A percentile compares a stretch with the other conserved stretches of the same genome.
phyloP scores from a whole-genome alignment of 108 stramenopile species.

The Cyclotella choctawhatcheeana region DNA sequence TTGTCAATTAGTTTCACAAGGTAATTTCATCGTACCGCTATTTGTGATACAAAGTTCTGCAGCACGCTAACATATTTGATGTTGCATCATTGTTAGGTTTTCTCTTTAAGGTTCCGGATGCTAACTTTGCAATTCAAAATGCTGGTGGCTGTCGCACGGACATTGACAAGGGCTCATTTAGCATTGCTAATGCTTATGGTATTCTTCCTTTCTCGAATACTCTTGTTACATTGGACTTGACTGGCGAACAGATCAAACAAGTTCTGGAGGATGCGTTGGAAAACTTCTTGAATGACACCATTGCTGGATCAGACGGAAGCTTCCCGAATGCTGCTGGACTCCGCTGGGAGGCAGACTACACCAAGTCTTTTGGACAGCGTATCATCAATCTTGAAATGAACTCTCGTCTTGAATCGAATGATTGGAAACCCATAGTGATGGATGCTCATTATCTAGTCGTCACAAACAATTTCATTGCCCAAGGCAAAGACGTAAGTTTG shows the following conservation, averaged over 20 bases:
- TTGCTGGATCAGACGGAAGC: slow-evolving; percentile 26
- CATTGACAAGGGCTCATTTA: slow-evolving; percentile 31
- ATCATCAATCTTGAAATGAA: slow-evolving; percentile 52
- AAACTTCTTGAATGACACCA: slow-evolving; percentile 21
- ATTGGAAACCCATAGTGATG: slow-evolving; percentile 52
- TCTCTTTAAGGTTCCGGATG: slow-evolving; percentile 29
- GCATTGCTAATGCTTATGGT: slow-evolving; percentile 23
- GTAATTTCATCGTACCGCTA: not conserved
- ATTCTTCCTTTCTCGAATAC: slow-evolving; percentile 50
- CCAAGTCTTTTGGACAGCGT: slow-evolving; percentile 15
- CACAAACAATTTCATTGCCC: slow-evolving; percentile 53
- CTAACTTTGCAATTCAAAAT: slow-evolving; percentile 61
- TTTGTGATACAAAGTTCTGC: not conserved
- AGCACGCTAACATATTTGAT: not conserved
- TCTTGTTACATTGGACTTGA: slow-evolving; percentile 44
- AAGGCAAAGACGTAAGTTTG: slow-evolving; percentile 24
- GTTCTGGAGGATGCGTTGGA: slow-evolving; percentile 57
- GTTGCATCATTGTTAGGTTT: slow-evolving; percentile 16
- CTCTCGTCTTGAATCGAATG: slow-evolving; percentile 26
- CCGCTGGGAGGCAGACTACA: slow-evolving; percentile 55
- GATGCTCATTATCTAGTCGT: slow-evolving; percentile 55
- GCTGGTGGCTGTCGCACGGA: slow-evolving; percentile 42
- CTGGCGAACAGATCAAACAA: slow-evolving; percentile 41
- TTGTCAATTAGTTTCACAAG: slow-evolving; percentile 57
- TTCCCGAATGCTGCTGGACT: slow-evolving; percentile 68